A percentile compares a stretch with the other conserved stretches of the same genome.
phyloP scores from a whole-genome alignment of 768 basidiomycete species.

The Lentinula edodes region DNA sequence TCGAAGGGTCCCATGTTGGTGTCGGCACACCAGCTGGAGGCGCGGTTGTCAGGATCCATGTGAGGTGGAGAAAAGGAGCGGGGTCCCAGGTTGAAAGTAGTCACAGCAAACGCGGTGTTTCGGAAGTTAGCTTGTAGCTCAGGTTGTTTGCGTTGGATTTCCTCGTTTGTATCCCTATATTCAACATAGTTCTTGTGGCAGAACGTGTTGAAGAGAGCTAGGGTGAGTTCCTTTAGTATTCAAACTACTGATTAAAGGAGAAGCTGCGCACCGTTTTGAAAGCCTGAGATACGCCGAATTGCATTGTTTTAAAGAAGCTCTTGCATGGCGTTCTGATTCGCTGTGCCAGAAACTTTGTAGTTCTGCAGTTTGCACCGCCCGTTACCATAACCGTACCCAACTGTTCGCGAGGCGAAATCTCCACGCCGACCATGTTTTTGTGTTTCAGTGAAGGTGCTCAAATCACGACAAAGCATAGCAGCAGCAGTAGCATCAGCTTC shows the following conservation, averaged over 20 bases:
- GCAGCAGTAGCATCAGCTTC: not conserved
- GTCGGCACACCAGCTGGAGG: no score
- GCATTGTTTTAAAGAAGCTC: not conserved
- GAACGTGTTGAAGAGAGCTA: no score
- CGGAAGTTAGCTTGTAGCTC: no score
- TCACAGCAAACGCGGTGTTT: no score
- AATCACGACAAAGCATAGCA: not conserved
- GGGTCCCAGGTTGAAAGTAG: no score
- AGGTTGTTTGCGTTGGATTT: no score
- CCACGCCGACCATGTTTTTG: not conserved
- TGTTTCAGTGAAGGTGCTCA: not conserved
- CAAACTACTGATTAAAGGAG: not conserved
- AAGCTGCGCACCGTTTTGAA: not conserved
- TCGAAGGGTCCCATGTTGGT: no score
- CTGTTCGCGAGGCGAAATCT: not conserved
- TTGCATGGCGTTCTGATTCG: not conserved
- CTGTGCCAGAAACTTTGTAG: not conserved
- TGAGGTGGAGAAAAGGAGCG: no score
- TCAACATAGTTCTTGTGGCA: no score
- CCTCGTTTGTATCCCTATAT: no score
- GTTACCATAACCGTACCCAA: not conserved
- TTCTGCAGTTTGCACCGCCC: not conserved
- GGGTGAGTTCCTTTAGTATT: no score
- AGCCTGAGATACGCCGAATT: not conserved
- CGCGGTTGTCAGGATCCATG: no score